These are phyloP conservation scores for Pyricularia pennisetigena DNA, from an alignment of 2,329 filamentous ascomycete species.

Conservation along the genomic window DNA sequence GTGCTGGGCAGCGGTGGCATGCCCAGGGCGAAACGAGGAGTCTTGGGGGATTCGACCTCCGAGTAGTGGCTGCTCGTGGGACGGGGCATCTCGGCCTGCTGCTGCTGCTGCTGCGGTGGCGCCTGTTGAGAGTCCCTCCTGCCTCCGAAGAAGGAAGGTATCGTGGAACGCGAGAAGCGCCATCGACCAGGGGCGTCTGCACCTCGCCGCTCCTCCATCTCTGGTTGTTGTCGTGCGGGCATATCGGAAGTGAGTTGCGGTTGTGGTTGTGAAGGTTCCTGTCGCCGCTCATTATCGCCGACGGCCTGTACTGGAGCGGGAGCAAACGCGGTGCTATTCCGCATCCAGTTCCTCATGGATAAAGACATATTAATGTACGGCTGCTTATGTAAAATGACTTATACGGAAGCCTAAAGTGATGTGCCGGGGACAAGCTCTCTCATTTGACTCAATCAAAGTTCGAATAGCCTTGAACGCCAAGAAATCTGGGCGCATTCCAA, in stretches of 20 bases:
- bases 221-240: constrained; percentile 4
- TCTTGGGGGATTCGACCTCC: constrained; percentile 31
- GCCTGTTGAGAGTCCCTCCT: background rate
- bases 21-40: constrained; percentile 28
- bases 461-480: background rate
- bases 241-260: background rate
- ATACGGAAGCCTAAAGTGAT: background rate
- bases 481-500: background rate
- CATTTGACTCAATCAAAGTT: background rate
- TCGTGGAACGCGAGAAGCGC: constrained; percentile 15
- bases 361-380: background rate
- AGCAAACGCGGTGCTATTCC: background rate
- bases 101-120: background rate
- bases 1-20: constrained; percentile 29
- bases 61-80: constrained; percentile 15
- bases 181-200: constrained; percentile 13
- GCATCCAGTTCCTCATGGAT: background rate
- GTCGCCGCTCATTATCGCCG: constrained; percentile 10
- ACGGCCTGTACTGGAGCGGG: background rate
- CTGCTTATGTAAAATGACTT: background rate
- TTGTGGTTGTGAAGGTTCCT: constrained; percentile 11
- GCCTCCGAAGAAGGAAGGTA: constrained; percentile 17
- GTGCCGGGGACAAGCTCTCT: background rate
- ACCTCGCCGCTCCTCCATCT: constrained; percentile 18
- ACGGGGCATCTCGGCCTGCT: background rate